Percentiles rank a stretch among this genome's conserved stretches.
Evolutionary conservation across 2,329 filamentous ascomycete genomes (phyloP).

Genomic region (Cordyceps pruinosa): DNA sequence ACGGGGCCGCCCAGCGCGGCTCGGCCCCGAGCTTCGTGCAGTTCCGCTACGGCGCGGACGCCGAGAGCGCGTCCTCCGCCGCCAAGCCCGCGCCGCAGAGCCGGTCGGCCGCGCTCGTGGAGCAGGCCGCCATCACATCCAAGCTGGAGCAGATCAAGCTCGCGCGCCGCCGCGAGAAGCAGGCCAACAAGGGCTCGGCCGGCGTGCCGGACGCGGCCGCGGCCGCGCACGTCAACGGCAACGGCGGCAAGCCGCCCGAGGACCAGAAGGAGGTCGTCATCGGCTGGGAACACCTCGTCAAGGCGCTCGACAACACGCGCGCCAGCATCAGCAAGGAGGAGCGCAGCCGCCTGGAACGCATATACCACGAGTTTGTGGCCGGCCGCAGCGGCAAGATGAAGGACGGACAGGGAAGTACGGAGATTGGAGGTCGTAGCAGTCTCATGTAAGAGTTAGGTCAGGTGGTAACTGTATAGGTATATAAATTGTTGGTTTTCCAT

Average conservation of each 20-base stretch:
- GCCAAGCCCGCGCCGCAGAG: constrained; percentile 38
- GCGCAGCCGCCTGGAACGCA: constrained; percentile 62
- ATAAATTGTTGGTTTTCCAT: neutral
- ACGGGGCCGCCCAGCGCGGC: constrained; percentile 21
- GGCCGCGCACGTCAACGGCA: constrained; percentile 19
- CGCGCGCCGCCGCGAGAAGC: constrained; percentile 46
- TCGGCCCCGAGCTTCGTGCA: constrained; percentile 60
- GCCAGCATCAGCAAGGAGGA: constrained; percentile 79
- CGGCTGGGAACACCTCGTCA: constrained; percentile 73
- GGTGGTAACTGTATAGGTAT: neutral
- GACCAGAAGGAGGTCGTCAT: constrained; percentile 68
- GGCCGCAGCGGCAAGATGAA: constrained; percentile 93
- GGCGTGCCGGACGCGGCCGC: neutral
- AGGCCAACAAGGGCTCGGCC: constrained; percentile 23
- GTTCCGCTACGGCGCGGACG: constrained; percentile 69
- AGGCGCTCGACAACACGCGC: constrained; percentile 68
- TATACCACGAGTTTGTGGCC: constrained; percentile 89
- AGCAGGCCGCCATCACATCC: constrained; percentile 70
- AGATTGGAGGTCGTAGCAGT: constrained; percentile 87
- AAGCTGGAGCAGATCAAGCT: constrained; percentile 76
- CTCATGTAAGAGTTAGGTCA: constrained; percentile 60
- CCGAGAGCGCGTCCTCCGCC: constrained; percentile 36
- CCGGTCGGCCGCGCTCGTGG: constrained; percentile 54
- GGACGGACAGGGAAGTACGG: constrained; percentile 82
- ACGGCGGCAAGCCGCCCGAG: constrained; percentile 23